Conservation (phyloP, 2,329 filamentous ascomycete genomes). For the Colletotrichum neosansevieriae region DNA sequence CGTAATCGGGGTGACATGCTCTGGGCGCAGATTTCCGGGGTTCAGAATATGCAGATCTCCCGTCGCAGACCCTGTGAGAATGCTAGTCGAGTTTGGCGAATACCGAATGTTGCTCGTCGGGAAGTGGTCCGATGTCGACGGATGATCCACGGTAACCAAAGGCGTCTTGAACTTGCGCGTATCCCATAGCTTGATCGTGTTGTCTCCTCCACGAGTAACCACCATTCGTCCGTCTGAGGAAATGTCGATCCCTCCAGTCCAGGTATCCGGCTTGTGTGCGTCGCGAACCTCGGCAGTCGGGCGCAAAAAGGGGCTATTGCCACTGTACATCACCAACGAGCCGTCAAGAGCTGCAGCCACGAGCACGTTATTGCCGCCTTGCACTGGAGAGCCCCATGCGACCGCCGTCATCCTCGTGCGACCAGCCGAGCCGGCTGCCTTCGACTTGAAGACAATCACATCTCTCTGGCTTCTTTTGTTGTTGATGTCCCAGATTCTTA, state of each 20-base stretch:
- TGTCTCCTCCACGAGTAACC: conserved; percentile 90
- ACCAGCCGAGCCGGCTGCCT: conserved; percentile 86
- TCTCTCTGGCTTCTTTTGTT: conserved; percentile 90
- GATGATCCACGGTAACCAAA: conserved; percentile 81
- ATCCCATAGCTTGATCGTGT: conserved; percentile 96
- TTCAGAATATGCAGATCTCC: conserved; percentile 95
- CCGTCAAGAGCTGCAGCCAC: conserved; percentile 89
- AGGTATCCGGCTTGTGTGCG: conserved; percentile 85
- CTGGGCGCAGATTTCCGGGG: conserved; percentile 86
- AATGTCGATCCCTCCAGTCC: conserved; percentile 93
- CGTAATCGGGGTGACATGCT: conserved; percentile 90
- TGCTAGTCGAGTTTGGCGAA: conserved; percentile 83
- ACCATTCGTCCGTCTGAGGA: conserved; percentile 92
- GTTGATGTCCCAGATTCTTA: conserved; percentile 97
- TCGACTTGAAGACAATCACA: conserved; percentile 95
- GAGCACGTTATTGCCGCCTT: conserved; percentile 83
- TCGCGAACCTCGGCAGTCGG: conserved; percentile 86
- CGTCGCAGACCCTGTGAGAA: conserved; percentile 88
- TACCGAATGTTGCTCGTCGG: conserved; percentile 90
- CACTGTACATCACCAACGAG: conserved; percentile 90
- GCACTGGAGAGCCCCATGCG: conserved; percentile 81
- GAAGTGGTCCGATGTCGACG: conserved; percentile 86
- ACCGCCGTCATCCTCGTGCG: conserved; percentile 95
- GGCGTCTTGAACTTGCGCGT: conserved; percentile 94
- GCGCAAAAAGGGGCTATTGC: conserved; percentile 85